Evolutionary conservation across 1,284 basidiomycete species (phyloP), one percentile per base, ranked within the genome.

Genomic region (Cutaneotrichosporon cutaneum): DNA sequence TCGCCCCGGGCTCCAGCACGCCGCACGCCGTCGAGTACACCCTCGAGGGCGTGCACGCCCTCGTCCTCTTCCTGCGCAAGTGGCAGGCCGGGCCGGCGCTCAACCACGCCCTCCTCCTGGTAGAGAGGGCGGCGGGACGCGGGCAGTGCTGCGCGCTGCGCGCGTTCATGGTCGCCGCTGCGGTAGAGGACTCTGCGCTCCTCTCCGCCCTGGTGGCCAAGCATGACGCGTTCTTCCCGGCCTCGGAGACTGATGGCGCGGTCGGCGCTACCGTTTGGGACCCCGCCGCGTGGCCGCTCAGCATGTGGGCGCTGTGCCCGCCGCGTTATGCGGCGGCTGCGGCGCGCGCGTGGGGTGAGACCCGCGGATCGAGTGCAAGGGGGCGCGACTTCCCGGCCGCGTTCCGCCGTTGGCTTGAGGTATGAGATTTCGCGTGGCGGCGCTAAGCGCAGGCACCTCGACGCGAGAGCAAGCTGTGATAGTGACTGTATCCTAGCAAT

Each of bases 11-110:
- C 26, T 4, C 13, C 14, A 18, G 13, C 27, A 18, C 4, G 13
- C 48, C 13, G 5, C 26, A 30, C 26, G 48, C 26, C 3, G 22
- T 47, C 11, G 24, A 24, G 14, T 51, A 51, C 27, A 16, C 26
- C 3, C 48, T 51, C 24, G 26, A 26, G 8, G 48, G 27, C 6
- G 48, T 51, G 26, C 48, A 16, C 14, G 27, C 14, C 1, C 48
- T 51, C 48, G 48, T 51, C 26, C 48, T 51, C 48, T 51, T 51
- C 27, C 27, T 51, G 27, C 48, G 27, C 27, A 51, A 51, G 16
- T 51, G 48, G 48, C 24, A 51, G 27, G 48, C 48, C 16, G 27
- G 26, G 6, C 26, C 48, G 24, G 22, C 48, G 16, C 48, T 51
- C 26, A n/a, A 26, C 26, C 48, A 51, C 27, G 48, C 16, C 16